Percentiles rank a stretch among this genome's conserved stretches.
phyloP scores from a whole-genome alignment of 208 protist genomes.

The Leishmania gerbilli region DNA sequence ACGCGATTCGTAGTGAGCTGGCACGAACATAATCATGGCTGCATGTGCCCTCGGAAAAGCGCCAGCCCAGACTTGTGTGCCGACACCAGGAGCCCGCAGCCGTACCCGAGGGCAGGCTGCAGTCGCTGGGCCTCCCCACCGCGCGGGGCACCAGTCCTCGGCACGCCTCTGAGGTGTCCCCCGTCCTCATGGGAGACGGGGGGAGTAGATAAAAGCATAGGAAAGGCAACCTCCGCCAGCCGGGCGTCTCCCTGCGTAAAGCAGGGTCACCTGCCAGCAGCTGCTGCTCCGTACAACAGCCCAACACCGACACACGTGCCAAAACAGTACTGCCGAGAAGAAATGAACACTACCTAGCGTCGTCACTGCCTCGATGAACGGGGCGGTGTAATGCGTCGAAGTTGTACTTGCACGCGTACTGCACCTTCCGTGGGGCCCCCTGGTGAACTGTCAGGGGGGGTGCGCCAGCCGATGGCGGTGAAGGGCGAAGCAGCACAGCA shows the following conservation, averaged over 20 bases:
- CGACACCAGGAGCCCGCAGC: not conserved
- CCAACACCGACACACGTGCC: not conserved
- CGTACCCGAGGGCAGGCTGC: not conserved
- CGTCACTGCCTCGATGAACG: conserved; percentile 11
- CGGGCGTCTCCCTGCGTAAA: not conserved
- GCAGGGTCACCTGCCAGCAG: not conserved
- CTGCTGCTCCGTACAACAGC: not conserved
- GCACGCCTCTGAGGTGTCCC: not conserved
- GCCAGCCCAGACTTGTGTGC: not conserved
- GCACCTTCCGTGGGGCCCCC: conserved; percentile 1
- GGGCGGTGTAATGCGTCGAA: conserved; percentile 18
- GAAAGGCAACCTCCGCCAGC: not conserved
- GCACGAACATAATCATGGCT: not conserved
- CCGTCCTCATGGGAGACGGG: not conserved
- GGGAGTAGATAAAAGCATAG: not conserved
- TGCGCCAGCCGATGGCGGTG: not conserved
- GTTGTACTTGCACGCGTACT: conserved; percentile 35
- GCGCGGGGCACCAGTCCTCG: not conserved
- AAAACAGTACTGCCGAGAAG: not conserved
- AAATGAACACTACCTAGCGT: not conserved
- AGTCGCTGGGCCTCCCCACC: not conserved
- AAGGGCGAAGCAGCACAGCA: not conserved
- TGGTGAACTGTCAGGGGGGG: not conserved
- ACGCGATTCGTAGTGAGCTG: not conserved
- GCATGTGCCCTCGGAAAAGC: not conserved